Conservation (phyloP, 495 filamentous ascomycete genomes). For the Entonaema liquescens region DNA sequence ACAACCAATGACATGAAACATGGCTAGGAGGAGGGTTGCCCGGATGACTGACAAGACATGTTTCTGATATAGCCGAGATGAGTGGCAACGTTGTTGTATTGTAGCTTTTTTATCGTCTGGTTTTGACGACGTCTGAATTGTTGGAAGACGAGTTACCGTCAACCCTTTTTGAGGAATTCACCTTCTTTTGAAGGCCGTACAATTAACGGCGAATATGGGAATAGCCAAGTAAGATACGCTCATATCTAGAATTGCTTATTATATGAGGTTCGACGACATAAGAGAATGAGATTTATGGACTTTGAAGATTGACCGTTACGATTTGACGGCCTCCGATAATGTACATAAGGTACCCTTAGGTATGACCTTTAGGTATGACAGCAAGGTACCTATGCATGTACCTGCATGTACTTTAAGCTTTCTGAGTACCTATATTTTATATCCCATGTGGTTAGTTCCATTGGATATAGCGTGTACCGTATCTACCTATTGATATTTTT, state of each 20-base stretch:
- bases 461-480: background rate
- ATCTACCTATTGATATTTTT: background rate
- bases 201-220: slow-evolving; percentile 2
- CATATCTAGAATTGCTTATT: background rate
- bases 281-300: background rate
- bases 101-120: background rate
- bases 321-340: slow-evolving; percentile 5
- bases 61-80: slow-evolving; percentile 5
- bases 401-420: background rate
- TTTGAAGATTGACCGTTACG: background rate
- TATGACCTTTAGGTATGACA: slow-evolving; percentile 8
- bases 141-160: background rate
- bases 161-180: background rate
- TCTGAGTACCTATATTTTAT: background rate
- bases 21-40: background rate
- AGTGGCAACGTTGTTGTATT: slow-evolving; percentile 2
- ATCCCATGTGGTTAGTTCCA: background rate
- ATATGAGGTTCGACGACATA: background rate
- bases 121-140: slow-evolving; percentile 2
- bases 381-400: slow-evolving; percentile 13
- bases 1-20: background rate
- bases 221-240: background rate
- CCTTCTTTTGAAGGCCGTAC: slow-evolving; percentile 1
- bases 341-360: background rate
- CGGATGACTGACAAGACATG: slow-evolving; percentile 37